A percentile compares a stretch with the other conserved stretches of the same genome.
phyloP scores from a whole-genome alignment of 2,329 filamentous ascomycete genomes.

The Pyrenophora seminiperda region DNA sequence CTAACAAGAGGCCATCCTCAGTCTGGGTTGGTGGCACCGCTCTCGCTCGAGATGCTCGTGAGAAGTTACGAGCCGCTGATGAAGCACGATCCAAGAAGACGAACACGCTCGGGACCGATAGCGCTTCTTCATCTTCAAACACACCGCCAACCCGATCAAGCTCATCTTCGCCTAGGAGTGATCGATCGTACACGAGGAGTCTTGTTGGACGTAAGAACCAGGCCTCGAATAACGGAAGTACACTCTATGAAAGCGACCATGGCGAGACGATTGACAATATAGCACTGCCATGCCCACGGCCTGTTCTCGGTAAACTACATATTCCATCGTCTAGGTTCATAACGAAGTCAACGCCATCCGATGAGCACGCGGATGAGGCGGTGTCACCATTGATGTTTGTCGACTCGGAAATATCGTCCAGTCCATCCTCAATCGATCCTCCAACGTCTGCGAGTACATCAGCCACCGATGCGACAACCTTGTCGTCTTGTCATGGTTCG shows the following conservation, averaged over 20 bases:
- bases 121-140: neutral
- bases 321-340: slow-evolving; percentile 6
- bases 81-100: slow-evolving; percentile 25
- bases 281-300: neutral
- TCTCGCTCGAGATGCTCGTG: slow-evolving; percentile 29
- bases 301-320: slow-evolving; percentile 6
- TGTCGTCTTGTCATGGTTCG: neutral
- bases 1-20: slow-evolving; percentile 5
- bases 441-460: slow-evolving; percentile 24
- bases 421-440: slow-evolving; percentile 19
- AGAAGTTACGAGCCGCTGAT: slow-evolving; percentile 32
- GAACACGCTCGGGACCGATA: neutral
- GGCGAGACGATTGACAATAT: neutral
- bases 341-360: neutral
- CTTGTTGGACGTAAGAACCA: neutral
- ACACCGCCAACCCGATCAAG: neutral
- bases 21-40: slow-evolving; percentile 29
- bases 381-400: slow-evolving; percentile 25
- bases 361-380: neutral
- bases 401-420: slow-evolving; percentile 22
- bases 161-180: neutral
- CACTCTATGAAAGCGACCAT: neutral
- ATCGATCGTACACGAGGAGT: neutral
- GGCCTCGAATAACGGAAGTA: neutral
- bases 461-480: slow-evolving; percentile 7